A percentile compares a stretch with the other conserved stretches of the same genome.
Conservation (phyloP, 306 rosid genomes). For the Fragaria ananassa region DNA sequence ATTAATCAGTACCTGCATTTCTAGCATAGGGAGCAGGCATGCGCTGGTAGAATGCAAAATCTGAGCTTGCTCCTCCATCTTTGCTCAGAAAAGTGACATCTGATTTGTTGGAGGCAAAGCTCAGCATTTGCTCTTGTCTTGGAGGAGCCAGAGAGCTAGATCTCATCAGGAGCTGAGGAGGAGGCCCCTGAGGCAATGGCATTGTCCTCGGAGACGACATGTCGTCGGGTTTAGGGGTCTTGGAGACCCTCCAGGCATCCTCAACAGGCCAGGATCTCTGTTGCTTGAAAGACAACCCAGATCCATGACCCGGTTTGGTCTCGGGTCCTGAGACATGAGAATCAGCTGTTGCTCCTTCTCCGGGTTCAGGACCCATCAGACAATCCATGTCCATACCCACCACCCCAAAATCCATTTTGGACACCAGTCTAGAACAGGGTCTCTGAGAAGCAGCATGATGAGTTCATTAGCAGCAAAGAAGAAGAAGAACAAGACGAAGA, state of each 20-base stretch:
- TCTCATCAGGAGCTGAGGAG: conserved; percentile 35
- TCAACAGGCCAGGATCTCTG: conserved; percentile 33
- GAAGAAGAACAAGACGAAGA: neutral
- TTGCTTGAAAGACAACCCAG: conserved; percentile 38
- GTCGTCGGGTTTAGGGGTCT: conserved; percentile 33
- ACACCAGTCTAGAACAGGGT: conserved; percentile 26
- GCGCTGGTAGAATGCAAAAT: conserved; percentile 30
- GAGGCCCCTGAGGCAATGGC: conserved; percentile 24
- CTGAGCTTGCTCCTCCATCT: conserved; percentile 25
- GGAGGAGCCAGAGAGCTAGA: conserved; percentile 27
- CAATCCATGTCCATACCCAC: conserved; percentile 34
- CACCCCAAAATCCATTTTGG: conserved; percentile 47
- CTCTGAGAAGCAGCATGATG: conserved; percentile 24
- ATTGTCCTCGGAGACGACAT: conserved; percentile 29
- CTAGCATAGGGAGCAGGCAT: conserved; percentile 19
- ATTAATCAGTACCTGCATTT: conserved; percentile 31
- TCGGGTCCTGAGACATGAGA: conserved; percentile 22
- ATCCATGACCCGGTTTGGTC: conserved; percentile 30
- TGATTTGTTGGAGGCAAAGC: conserved; percentile 45
- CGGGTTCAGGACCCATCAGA: conserved; percentile 27
- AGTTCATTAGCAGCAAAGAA: conserved; percentile 32
- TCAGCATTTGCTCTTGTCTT: conserved; percentile 47
- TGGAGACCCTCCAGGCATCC: conserved; percentile 39
- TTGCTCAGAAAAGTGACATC: conserved; percentile 25
- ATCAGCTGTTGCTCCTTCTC: conserved; percentile 14